Conservation (phyloP, 2,329 filamentous ascomycete species). For the Knufia petricola region DNA sequence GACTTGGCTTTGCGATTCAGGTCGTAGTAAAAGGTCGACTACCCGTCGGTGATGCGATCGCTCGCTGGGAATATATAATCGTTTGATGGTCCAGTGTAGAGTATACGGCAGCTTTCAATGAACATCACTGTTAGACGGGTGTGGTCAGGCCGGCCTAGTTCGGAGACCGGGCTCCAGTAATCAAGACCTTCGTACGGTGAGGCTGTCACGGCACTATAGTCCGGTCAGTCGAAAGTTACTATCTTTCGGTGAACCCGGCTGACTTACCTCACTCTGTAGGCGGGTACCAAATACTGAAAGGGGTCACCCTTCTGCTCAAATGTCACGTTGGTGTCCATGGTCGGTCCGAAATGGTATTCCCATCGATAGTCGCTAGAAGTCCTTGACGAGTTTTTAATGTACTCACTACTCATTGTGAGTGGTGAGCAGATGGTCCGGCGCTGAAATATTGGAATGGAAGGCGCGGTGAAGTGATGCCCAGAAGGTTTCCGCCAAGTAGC, state of each 20-base stretch:
- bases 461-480: neutral
- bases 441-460: neutral
- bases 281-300: constrained; percentile 1
- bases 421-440: neutral
- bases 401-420: neutral
- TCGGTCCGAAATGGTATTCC: constrained; percentile 3
- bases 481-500: neutral
- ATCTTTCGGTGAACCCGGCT: constrained; percentile 2
- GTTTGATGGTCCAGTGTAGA: constrained; percentile 4
- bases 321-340: neutral
- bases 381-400: neutral
- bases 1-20: neutral
- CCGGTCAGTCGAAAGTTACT: too few species aligned
- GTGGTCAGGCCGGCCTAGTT: neutral
- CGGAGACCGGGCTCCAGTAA: neutral
- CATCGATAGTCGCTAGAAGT: neutral
- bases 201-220: neutral
- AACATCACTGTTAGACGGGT: constrained; percentile 11
- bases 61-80: constrained; percentile 10
- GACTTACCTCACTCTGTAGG: constrained; percentile 10
- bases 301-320: neutral
- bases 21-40: neutral
- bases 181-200: neutral
- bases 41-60: neutral
- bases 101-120: constrained; percentile 8